Evolutionary conservation across 2,329 filamentous ascomycete species (phyloP), one percentile per base, ranked within the genome.

Genomic region (Dothideomycetidae sp.): DNA sequence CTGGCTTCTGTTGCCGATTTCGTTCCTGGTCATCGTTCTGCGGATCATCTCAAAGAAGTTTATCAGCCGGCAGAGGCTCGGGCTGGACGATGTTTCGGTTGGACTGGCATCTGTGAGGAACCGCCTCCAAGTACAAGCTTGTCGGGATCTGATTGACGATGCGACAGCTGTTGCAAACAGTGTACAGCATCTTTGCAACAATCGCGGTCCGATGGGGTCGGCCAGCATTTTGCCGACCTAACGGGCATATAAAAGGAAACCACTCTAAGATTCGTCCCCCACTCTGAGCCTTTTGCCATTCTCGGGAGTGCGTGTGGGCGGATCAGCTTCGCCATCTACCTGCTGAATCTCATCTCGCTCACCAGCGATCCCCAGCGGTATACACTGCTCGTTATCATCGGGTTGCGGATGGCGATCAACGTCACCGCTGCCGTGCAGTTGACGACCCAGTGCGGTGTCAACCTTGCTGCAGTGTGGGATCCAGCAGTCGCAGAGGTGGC

Each of bases 81-180:
- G 50, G 33, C 40, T 42, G 31, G 52, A 53, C 35, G 52, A 54
- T 43, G 38, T 30, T 3, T 31, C 53, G 7, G 51, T 53, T 44
- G 14, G 44, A 5, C 11, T 46, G 5, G 48, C 50, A n/a, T 21
- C 48, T 36, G 44, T 50, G 31, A 26, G n/a, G n/a, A n/a, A n/a
- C n/a, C n/a, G n/a, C n/a, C n/a, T n/a, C n/a, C n/a, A n/a, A n/a
- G n/a, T n/a, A n/a, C n/a, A n/a, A n/a, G n/a, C n/a, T n/a, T n/a
- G n/a, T n/a, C n/a, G n/a, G n/a, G n/a, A n/a, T n/a, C n/a, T n/a
- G n/a, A n/a, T n/a, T n/a, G n/a, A n/a, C n/a, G n/a, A n/a, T n/a
- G n/a, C n/a, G n/a, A 7, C 21, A 26, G 21, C 7, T 26, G 7
- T 7, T 26, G 7, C 21, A 26, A n/a, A 26, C n/a, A n/a, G 21